phyloP scores from a whole-genome alignment of 257 asterid genomes.

The Catharanthus roseus region DNA sequence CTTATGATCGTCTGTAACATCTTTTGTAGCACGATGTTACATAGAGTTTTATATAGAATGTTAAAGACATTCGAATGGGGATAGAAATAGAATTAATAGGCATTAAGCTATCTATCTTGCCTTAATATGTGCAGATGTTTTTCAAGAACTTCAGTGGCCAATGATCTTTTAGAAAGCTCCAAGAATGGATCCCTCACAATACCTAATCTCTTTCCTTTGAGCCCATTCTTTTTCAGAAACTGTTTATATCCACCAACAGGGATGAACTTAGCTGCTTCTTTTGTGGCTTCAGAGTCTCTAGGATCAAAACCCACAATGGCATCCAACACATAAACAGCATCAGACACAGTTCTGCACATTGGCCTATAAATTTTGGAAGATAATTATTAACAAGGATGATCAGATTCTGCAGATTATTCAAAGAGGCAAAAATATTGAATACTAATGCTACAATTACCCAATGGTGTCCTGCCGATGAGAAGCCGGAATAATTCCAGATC shows the following conservation, averaged over 20 bases:
- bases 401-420: too few species aligned
- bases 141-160: constrained; percentile 32
- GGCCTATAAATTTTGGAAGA: constrained; percentile 33
- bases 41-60: too few species aligned
- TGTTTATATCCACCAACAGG: constrained; percentile 53
- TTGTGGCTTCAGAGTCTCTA: constrained; percentile 41
- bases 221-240: constrained; percentile 46
- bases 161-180: constrained; percentile 23
- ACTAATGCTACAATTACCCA: constrained; percentile 54
- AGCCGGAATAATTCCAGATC: constrained; percentile 61
- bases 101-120: constrained; percentile 26
- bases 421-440: too few species aligned
- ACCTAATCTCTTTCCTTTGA: constrained; percentile 57
- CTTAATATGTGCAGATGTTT: constrained; percentile 40
- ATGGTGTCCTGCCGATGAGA: constrained; percentile 59
- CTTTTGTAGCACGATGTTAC: too few species aligned
- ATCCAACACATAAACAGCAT: constrained; percentile 60
- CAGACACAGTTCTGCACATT: constrained; percentile 51
- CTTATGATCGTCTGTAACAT: not conserved
- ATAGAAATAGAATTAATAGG: too few species aligned
- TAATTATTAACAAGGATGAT: too few species aligned
- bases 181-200: constrained; percentile 49
- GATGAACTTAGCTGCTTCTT: constrained; percentile 40
- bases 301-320: constrained; percentile 53
- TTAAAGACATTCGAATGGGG: too few species aligned